Percentiles rank a stretch among this genome's conserved stretches.
These are phyloP conservation scores for Xylogone sp. DNA, from an alignment of 2,329 filamentous ascomycete species.

Conservation along the genomic window DNA sequence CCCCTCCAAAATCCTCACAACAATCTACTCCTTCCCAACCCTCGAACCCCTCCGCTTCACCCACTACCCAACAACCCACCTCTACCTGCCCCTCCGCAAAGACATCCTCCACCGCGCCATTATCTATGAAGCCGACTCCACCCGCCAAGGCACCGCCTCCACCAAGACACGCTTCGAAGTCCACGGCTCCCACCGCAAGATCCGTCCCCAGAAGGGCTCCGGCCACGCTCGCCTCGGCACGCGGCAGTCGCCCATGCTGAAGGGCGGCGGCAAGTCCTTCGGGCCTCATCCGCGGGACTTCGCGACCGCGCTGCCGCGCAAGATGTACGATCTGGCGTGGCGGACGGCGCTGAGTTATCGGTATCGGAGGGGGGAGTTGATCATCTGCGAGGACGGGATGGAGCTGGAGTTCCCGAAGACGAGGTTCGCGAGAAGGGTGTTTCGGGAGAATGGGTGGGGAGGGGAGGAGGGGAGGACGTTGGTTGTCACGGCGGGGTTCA, in stretches of 20 bases:
- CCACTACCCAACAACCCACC: constrained; percentile 75
- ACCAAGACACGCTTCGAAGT: constrained; percentile 82
- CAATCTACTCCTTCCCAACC: constrained; percentile 84
- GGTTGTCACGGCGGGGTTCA: constrained; percentile 62
- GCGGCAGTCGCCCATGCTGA: constrained; percentile 75
- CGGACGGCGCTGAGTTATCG: constrained; percentile 90
- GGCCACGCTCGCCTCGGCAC: constrained; percentile 77
- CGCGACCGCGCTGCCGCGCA: constrained; percentile 73
- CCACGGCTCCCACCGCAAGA: constrained; percentile 76
- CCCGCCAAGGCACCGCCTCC: constrained; percentile 80
- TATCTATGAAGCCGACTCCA: constrained; percentile 85
- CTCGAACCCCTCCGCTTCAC: constrained; percentile 80
- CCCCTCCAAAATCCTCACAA: constrained; percentile 70
- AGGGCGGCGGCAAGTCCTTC: constrained; percentile 82
- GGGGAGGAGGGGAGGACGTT: constrained; percentile 65
- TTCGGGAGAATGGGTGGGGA: constrained; percentile 69
- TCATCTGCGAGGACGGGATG: constrained; percentile 77
- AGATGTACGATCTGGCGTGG: constrained; percentile 95
- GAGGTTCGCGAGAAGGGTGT: constrained; percentile 62
- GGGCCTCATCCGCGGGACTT: constrained; percentile 95
- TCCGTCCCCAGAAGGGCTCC: constrained; percentile 81
- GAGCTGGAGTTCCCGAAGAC: constrained; percentile 53
- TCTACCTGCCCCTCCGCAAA: constrained; percentile 80
- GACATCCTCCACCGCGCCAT: constrained; percentile 93
- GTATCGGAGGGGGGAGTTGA: constrained; percentile 79